A percentile compares a stretch with the other conserved stretches of the same genome.
Conservation (phyloP, 2,329 filamentous ascomycete species). For the Pyricularia sp. region DNA sequence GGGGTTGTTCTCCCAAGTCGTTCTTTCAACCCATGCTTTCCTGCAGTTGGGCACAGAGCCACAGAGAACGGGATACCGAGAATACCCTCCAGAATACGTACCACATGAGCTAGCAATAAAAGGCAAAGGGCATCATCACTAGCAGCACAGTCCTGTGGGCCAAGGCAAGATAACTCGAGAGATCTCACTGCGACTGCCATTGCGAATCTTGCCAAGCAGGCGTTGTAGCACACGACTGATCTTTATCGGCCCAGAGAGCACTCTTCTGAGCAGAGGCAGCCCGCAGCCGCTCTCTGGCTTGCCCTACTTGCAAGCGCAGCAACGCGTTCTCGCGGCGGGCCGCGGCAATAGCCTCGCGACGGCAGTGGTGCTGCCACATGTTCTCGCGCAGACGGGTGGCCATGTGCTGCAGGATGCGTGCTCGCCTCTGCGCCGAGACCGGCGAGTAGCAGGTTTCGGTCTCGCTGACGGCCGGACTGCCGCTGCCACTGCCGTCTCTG, state of each 20-base stretch:
- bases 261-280: background rate
- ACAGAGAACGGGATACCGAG: background rate
- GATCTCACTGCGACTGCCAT: background rate
- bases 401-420: constrained; percentile 8
- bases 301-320: constrained; percentile 1
- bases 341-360: background rate
- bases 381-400: constrained; percentile 9
- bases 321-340: background rate
- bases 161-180: background rate
- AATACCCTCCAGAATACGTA: background rate
- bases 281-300: constrained; percentile 5
- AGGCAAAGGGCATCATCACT: background rate
- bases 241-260: background rate
- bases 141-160: background rate
- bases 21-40: background rate
- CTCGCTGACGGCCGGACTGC: background rate
- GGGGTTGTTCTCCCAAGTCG: background rate
- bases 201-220: background rate
- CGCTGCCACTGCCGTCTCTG: background rate
- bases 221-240: background rate
- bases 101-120: background rate
- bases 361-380: constrained; percentile 6
- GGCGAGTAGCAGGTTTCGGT: background rate
- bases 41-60: background rate
- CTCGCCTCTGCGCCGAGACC: constrained; percentile 11